These are phyloP conservation scores for Nannochloropsis salina DNA, from an alignment of 108 stramenopile species.

Conservation along the genomic window DNA sequence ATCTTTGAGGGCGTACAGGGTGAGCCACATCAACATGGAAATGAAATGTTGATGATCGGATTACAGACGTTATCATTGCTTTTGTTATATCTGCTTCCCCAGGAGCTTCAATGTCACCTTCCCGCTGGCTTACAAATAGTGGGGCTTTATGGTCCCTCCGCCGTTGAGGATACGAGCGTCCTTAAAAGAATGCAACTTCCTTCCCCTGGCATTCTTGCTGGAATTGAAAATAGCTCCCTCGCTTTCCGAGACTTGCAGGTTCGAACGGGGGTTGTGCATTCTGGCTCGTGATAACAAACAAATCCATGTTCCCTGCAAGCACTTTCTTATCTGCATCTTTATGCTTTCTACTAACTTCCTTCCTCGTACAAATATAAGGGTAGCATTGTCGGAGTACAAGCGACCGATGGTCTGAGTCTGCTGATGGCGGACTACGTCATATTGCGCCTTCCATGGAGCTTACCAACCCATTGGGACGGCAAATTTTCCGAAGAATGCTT, in stretches of 20 bases:
- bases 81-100: background rate
- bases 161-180: background rate
- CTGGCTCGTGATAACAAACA: too few relatives aligned
- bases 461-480: background rate
- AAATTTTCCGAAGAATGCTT: background rate
- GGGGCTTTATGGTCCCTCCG: background rate
- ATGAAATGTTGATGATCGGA: too few relatives aligned
- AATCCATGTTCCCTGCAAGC: too few relatives aligned
- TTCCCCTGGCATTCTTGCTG: background rate
- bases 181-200: background rate
- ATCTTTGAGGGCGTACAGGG: background rate
- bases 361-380: background rate
- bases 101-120: background rate
- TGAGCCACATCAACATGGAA: too few relatives aligned
- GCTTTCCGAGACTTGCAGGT: background rate
- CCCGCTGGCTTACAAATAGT: background rate
- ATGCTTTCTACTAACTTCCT: background rate
- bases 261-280: background rate
- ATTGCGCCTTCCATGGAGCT: background rate
- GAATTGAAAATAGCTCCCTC: background rate
- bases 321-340: too few relatives aligned
- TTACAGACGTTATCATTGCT: too few relatives aligned
- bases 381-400: background rate
- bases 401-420: background rate
- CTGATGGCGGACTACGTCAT: background rate